Evolutionary conservation across 495 filamentous ascomycete genomes (phyloP), one percentile per base, ranked within the genome.

Genomic region (Tricharina praecox): DNA sequence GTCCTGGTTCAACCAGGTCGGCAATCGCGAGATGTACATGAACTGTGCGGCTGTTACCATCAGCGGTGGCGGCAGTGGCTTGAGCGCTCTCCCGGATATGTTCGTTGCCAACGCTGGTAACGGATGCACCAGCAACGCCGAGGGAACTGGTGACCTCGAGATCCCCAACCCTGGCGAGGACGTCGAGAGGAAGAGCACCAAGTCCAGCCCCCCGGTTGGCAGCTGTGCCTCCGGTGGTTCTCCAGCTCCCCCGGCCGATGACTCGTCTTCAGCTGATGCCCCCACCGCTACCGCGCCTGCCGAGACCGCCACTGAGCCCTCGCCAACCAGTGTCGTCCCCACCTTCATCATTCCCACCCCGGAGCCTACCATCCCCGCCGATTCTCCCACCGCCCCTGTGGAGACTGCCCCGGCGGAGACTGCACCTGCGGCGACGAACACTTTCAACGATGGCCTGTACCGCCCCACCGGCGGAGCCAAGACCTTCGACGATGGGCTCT

Each of bases 21-120:
- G 78, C 8, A 48, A 48, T 34, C 43, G 43, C 13, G 73, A 77
- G 52, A 74, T 79, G 66, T 79, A 76, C 61, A 75, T 75, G 68
- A 75, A 73, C 59, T 78, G 73, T 49, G 72, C 70, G 0, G 64
- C 68, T 13, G 64, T 74, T 44, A 68, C 63, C 21, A 67, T 78
- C 56, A 68, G 63, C n/a, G 65, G 68, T 10, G 23, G 39, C 8
- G 58, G 57, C 16, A 10, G 49, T 11, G 57, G 53, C 10, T 50
- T 61, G 26, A 21, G 32, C 0, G 25, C 21, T 5, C 25, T 35
- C 50, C 57, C 57, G 0, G 48, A 53, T 4, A 48, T 60, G 40
- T 61, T 60, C 48, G 20, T 23, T 3, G 58, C 57, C 16, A 61
- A 61, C 34, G 15, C 47, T 24, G 55, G 55, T 38, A 58, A 56